phyloP scores from a whole-genome alignment of 129 eudicot species.

The Arctium lappa region DNA sequence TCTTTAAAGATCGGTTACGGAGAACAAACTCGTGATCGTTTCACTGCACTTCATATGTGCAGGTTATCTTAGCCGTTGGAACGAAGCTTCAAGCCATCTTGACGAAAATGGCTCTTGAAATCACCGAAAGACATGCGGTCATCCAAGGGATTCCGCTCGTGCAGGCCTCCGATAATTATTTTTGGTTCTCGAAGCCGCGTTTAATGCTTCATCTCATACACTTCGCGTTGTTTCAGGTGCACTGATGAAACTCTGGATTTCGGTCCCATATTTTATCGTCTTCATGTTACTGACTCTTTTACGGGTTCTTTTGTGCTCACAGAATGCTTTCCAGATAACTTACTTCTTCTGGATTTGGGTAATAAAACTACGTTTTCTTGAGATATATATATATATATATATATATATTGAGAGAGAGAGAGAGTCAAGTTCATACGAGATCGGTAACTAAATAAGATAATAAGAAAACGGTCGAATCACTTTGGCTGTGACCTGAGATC shows the following conservation, averaged over 20 bases:
- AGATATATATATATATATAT: background rate
- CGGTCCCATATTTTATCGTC: background rate
- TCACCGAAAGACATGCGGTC: slow-evolving; percentile 74
- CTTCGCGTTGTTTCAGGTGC: slow-evolving; percentile 85
- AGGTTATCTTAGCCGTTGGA: slow-evolving; percentile 84
- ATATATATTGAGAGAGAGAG: too few species aligned
- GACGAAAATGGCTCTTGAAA: slow-evolving; percentile 82
- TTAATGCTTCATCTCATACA: slow-evolving; percentile 77
- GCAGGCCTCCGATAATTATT: slow-evolving; percentile 73
- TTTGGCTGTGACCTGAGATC: too few species aligned
- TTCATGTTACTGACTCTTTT: slow-evolving; percentile 14
- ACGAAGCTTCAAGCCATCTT: slow-evolving; percentile 85
- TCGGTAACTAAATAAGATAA: too few species aligned
- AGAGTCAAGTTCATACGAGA: too few species aligned
- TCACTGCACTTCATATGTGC: background rate
- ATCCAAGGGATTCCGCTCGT: slow-evolving; percentile 95
- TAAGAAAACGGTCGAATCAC: too few species aligned
- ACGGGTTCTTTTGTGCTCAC: slow-evolving; percentile 29
- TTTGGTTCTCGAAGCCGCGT: slow-evolving; percentile 82
- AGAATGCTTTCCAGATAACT: slow-evolving; percentile 97
- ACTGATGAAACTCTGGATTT: background rate
- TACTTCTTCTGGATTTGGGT: slow-evolving; percentile 95
- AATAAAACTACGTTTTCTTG: background rate
- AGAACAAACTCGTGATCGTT: background rate
- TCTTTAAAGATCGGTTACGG: background rate